Evolutionary conservation across 352 stramenopile species (phyloP).

Genomic region (Phytophthora fragariaefolia): DNA sequence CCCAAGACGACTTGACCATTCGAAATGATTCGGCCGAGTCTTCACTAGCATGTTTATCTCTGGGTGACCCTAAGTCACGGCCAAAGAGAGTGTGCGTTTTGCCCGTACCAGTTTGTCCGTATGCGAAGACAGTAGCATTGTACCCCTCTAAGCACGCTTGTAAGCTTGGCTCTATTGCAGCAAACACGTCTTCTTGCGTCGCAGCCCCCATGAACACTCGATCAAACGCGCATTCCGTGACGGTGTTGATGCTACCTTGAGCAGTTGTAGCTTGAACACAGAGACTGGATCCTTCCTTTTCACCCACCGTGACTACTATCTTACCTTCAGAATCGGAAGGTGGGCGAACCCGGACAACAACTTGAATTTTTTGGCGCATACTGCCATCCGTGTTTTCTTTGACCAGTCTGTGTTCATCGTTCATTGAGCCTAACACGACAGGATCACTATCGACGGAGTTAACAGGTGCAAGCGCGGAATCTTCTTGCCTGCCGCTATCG

Average conservation of each 20-base stretch:
- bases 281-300: constrained; percentile 32
- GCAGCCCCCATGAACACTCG: constrained; percentile 66
- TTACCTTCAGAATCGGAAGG: constrained; percentile 24
- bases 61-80: constrained; percentile 31
- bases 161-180: constrained; percentile 67
- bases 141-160: constrained; percentile 76
- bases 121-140: constrained; percentile 93
- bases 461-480: not conserved
- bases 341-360: constrained; percentile 79
- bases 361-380: constrained; percentile 51
- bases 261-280: constrained; percentile 31
- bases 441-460: not conserved
- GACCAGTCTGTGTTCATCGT: not conserved
- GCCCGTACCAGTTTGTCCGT: constrained; percentile 91
- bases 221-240: constrained; percentile 79
- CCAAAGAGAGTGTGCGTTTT: constrained; percentile 95
- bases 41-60: not conserved
- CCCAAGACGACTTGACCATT: constrained; percentile 47
- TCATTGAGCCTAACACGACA: not conserved
- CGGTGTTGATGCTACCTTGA: constrained; percentile 35
- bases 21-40: constrained; percentile 4
- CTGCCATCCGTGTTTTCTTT: not conserved
- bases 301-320: constrained; percentile 42
- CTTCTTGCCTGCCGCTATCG: constrained; percentile 10
- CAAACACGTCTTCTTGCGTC: constrained; percentile 86